A percentile compares a stretch with the other conserved stretches of the same genome.
Conservation (phyloP, 2,329 filamentous ascomycete species). For the Akanthomyces dipterigenus region DNA sequence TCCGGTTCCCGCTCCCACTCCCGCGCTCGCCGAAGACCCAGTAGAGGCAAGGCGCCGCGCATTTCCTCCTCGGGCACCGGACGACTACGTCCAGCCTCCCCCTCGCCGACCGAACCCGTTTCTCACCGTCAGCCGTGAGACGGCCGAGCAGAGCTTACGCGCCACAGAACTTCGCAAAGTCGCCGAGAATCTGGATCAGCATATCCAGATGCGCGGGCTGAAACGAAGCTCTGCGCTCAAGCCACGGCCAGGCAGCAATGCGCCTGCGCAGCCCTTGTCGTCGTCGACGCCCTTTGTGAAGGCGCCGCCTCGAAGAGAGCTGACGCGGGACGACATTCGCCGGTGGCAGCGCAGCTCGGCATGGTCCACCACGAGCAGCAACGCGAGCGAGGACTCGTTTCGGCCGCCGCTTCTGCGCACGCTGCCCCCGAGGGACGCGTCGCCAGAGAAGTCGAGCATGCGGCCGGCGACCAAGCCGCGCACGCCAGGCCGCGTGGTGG, state of each 20-base stretch:
- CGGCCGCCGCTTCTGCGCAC: conserved; percentile 38
- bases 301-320: conserved; percentile 34
- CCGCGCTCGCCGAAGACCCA: not conserved
- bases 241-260: no score
- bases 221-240: conserved; percentile 18
- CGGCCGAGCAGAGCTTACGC: conserved; percentile 30
- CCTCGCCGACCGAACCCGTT: not conserved
- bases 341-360: conserved; percentile 34
- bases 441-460: conserved; percentile 50
- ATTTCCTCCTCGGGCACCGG: conserved; percentile 25
- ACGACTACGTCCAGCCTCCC: not conserved
- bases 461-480: conserved; percentile 51
- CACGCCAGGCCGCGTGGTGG: conserved; percentile 51
- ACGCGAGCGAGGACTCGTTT: conserved; percentile 26
- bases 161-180: no score
- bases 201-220: no score
- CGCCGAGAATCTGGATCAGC: no score
- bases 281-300: no score
- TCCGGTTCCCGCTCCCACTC: not conserved
- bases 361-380: conserved; percentile 26
- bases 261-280: no score
- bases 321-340: conserved; percentile 34
- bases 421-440: conserved; percentile 44
- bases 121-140: not conserved
- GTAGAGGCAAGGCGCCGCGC: conserved; percentile 31